These are phyloP conservation scores for Xerocomellus dryophilus DNA, from an alignment of 768 basidiomycete species.

Conservation along the genomic window DNA sequence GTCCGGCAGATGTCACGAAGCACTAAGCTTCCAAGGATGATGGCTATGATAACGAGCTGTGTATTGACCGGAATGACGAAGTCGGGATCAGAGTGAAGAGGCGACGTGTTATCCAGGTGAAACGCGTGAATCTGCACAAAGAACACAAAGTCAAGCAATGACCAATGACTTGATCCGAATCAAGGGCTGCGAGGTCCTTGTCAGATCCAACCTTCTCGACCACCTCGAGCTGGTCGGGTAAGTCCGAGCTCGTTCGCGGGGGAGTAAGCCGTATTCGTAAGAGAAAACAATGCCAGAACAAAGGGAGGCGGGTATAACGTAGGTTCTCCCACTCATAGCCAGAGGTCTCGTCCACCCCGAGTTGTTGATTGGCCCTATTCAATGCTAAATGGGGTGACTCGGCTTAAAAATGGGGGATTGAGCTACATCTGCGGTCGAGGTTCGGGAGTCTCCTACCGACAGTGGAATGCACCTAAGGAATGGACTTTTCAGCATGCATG, in stretches of 20 bases:
- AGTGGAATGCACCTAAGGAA: no score
- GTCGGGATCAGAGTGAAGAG: neutral
- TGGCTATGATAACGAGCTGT: conserved; percentile 28
- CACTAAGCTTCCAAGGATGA: conserved; percentile 25
- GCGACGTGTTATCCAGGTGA: conserved; percentile 28
- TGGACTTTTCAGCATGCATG: no score
- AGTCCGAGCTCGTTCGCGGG: conserved; percentile 88
- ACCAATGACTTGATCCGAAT: neutral
- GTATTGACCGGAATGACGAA: conserved; percentile 17
- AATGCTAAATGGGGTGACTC: no score
- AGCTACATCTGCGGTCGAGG: no score
- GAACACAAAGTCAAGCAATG: neutral
- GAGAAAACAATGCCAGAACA: conserved; percentile 19
- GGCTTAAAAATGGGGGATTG: no score
- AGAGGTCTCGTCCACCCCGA: no score
- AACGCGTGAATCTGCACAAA: conserved; percentile 68
- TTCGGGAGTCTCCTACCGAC: no score
- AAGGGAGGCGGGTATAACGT: conserved; percentile 89
- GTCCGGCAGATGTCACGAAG: no score
- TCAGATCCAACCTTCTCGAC: conserved; percentile 39
- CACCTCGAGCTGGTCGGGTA: conserved; percentile 12
- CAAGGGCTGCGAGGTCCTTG: no score
- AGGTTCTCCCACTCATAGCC: conserved; percentile 46
- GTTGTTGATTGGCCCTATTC: no score
- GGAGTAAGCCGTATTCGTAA: conserved; percentile 95